These are phyloP conservation scores for Solanum stenotomum DNA, from an alignment of 257 asterid genomes.

Conservation along the genomic window DNA sequence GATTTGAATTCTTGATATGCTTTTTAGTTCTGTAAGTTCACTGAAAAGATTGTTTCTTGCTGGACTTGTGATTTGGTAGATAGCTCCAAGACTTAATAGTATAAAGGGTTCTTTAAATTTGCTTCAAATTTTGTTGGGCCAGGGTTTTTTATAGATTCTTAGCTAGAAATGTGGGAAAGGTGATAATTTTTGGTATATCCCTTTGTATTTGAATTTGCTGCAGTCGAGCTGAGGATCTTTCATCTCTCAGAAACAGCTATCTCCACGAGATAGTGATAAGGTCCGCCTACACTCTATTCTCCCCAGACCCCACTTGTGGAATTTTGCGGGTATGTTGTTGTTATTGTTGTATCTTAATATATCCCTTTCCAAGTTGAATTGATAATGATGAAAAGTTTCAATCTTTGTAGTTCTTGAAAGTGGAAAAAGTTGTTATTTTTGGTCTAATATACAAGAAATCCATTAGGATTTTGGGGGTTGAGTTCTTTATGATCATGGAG, in stretches of 20 bases:
- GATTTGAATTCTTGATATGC: constrained; percentile 8
- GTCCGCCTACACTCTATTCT: neutral
- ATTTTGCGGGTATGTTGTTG: neutral
- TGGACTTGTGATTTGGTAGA: neutral
- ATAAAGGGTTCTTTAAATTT: neutral
- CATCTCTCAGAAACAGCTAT: neutral
- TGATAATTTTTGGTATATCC: neutral
- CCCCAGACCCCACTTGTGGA: neutral
- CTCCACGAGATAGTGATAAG: neutral
- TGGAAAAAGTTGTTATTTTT: neutral
- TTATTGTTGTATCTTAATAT: neutral
- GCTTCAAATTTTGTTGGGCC: neutral
- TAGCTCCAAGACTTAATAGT: neutral
- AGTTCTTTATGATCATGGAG: constrained; percentile 30
- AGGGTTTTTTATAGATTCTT: neutral
- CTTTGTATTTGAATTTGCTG: neutral
- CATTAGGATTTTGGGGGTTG: neutral
- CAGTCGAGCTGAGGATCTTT: neutral
- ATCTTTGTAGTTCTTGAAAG: constrained; percentile 6
- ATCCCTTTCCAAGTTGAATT: neutral
- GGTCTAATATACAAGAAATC: neutral
- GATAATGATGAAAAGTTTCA: constrained; percentile 19
- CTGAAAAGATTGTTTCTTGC: neutral
- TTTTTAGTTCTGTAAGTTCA: constrained; percentile 1
- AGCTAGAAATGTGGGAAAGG: neutral